These are phyloP conservation scores for Dysphania ambrosioides DNA, from an alignment of 148 eudicot genomes.

Conservation along the genomic window DNA sequence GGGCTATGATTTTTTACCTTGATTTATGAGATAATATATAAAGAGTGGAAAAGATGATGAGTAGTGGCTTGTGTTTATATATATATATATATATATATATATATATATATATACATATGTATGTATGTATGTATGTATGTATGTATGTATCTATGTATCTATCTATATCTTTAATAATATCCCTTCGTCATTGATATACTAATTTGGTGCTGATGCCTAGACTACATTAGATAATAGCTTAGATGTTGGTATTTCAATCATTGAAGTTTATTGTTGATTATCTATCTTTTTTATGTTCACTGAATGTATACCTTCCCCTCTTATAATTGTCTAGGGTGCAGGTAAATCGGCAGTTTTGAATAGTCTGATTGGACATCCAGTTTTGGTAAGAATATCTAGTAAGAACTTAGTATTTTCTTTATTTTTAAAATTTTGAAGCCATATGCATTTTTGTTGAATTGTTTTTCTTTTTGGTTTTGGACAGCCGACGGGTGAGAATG, in stretches of 20 bases:
- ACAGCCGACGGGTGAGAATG: conserved; percentile 99
- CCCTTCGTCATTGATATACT: neutral
- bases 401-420: too few species aligned
- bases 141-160: too few species aligned
- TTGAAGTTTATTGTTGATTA: neutral
- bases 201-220: neutral
- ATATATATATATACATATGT: too few species aligned
- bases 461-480: neutral
- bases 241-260: neutral
- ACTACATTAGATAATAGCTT: neutral
- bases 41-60: too few species aligned
- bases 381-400: conserved; percentile 57
- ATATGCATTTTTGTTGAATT: conserved; percentile 5
- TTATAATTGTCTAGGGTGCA: conserved; percentile 59
- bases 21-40: too few species aligned
- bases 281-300: neutral
- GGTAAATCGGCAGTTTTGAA: conserved; percentile 95
- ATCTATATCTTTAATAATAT: neutral
- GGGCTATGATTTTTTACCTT: too few species aligned
- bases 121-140: too few species aligned
- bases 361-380: conserved; percentile 96
- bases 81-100: too few species aligned
- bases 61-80: too few species aligned
- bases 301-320: neutral
- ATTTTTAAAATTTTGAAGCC: neutral